A percentile compares a stretch with the other conserved stretches of the same genome.
phyloP scores from a whole-genome alignment of 2,329 filamentous ascomycete species.

The Calonectria hawksworthii region DNA sequence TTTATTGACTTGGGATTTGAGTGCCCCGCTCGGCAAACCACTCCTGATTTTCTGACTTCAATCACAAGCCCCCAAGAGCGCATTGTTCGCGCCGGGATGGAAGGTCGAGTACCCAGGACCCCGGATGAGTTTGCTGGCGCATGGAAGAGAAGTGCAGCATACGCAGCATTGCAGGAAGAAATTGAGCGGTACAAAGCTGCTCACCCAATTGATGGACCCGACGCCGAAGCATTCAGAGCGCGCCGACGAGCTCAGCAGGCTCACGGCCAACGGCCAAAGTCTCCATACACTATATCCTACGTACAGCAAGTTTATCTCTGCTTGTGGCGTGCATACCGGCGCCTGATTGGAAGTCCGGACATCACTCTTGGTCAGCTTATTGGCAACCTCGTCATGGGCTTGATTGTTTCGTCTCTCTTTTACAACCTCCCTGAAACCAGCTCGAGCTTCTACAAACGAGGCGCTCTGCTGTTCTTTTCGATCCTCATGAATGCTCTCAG shows the following conservation, averaged over 20 bases:
- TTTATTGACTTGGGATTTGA: conserved; percentile 77
- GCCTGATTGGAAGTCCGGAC: conserved; percentile 83
- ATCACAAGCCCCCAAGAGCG: conserved; percentile 74
- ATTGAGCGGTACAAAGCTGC: conserved; percentile 67
- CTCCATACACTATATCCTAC: conserved; percentile 87
- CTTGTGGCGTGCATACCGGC: conserved; percentile 82
- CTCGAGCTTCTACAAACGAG: conserved; percentile 81
- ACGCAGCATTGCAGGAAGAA: conserved; percentile 64
- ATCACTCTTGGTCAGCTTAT: conserved; percentile 77
- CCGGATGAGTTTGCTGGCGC: conserved; percentile 72
- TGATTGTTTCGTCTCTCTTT: conserved; percentile 86
- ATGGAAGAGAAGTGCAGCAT: conserved; percentile 69
- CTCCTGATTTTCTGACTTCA: conserved; percentile 80
- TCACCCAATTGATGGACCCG: conserved; percentile 67
- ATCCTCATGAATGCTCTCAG: conserved; percentile 88
- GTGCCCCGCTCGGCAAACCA: conserved; percentile 76
- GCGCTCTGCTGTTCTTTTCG: conserved; percentile 87
- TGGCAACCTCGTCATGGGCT: conserved; percentile 80
- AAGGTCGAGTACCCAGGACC: conserved; percentile 69
- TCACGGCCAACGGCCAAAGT: conserved; percentile 72
- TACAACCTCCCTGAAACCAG: conserved; percentile 79
- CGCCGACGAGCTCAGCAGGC: conserved; percentile 68
- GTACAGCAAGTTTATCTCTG: conserved; percentile 83
- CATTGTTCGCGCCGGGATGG: conserved; percentile 67
- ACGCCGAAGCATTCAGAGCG: conserved; percentile 69